phyloP scores from a whole-genome alignment of 2,329 filamentous ascomycete species.

The Rhinocladiella similis region DNA sequence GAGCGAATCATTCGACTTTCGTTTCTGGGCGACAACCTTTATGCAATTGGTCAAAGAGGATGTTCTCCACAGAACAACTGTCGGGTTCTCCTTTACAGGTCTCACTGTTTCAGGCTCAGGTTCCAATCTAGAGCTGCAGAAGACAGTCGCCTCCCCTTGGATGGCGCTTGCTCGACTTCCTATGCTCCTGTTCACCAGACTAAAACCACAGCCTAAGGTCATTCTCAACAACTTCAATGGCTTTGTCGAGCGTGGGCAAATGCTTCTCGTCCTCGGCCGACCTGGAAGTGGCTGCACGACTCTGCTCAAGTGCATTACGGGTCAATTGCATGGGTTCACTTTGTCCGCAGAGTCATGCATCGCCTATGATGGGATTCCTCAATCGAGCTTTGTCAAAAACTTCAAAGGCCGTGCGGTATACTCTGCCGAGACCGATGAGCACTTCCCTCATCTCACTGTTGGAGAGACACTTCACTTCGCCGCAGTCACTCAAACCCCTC shows the following conservation, averaged over 20 bases:
- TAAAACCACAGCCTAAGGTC: conserved; percentile 4
- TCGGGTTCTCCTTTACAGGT: conserved; percentile 64
- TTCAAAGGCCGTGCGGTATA: conserved; percentile 55
- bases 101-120: conserved; percentile 64
- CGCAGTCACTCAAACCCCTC: conserved; percentile 35
- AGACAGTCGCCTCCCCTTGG: conserved; percentile 62
- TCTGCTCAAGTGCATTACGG: conserved; percentile 78
- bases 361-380: conserved; percentile 62
- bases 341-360: not conserved
- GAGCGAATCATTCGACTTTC: conserved; percentile 18
- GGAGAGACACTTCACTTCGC: conserved; percentile 56
- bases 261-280: conserved; percentile 67
- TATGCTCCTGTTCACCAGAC: conserved; percentile 54
- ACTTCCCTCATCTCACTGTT: conserved; percentile 54
- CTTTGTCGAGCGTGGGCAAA: conserved; percentile 51
- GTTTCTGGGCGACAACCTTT: conserved; percentile 17
- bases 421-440: conserved; percentile 55
- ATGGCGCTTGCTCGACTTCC: conserved; percentile 58
- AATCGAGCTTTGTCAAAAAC: conserved; percentile 51
- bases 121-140: conserved; percentile 65
- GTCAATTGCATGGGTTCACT: conserved; percentile 68
- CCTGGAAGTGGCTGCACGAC: conserved; percentile 73
- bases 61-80: conserved; percentile 12
- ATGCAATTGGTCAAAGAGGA: conserved; percentile 16
- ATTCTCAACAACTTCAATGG: conserved; percentile 54